These are phyloP conservation scores for Colletotrichum australisinense DNA, from an alignment of 2,329 filamentous ascomycete genomes.

Conservation along the genomic window DNA sequence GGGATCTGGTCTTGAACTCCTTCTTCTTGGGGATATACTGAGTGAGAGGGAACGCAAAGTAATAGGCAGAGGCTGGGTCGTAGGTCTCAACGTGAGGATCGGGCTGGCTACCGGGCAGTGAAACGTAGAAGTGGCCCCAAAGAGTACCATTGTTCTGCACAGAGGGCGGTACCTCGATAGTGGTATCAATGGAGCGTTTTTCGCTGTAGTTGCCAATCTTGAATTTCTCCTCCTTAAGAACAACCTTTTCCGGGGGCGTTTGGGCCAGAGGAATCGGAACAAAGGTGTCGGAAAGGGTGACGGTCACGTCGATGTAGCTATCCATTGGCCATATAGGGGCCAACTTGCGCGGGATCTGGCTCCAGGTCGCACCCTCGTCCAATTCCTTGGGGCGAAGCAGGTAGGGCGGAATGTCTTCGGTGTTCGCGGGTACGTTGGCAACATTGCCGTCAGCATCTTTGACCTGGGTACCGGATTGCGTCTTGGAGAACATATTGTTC, in stretches of 20 bases:
- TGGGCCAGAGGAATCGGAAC: slow-evolving; percentile 75
- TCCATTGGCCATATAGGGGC: slow-evolving; percentile 90
- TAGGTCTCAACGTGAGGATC: slow-evolving; percentile 81
- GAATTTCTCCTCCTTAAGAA: slow-evolving; percentile 85
- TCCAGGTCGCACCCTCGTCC: slow-evolving; percentile 72
- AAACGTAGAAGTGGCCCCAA: slow-evolving; percentile 94
- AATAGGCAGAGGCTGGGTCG: slow-evolving; percentile 80
- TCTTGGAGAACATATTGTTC: slow-evolving; percentile 63
- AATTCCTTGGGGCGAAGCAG: slow-evolving; percentile 70
- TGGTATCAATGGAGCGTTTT: slow-evolving; percentile 79
- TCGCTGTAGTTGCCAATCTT: slow-evolving; percentile 83
- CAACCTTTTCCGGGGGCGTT: slow-evolving; percentile 74
- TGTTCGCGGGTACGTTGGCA: slow-evolving; percentile 65
- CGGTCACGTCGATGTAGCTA: slow-evolving; percentile 81
- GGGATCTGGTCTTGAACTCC: slow-evolving; percentile 84
- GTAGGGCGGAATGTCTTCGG: slow-evolving; percentile 71
- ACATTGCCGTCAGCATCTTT: slow-evolving; percentile 64
- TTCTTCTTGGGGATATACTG: slow-evolving; percentile 95
- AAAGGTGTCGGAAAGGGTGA: slow-evolving; percentile 85
- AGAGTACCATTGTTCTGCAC: slow-evolving; percentile 94
- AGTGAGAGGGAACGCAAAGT: slow-evolving; percentile 87
- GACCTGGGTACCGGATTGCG: slow-evolving; percentile 58
- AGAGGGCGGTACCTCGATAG: slow-evolving; percentile 78
- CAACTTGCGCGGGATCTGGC: slow-evolving; percentile 74
- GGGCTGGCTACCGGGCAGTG: slow-evolving; percentile 77